Evolutionary conservation across 2,329 filamentous ascomycete species (phyloP), one percentile per base, ranked within the genome.

Genomic region (Pseudogymnoascus sp.): DNA sequence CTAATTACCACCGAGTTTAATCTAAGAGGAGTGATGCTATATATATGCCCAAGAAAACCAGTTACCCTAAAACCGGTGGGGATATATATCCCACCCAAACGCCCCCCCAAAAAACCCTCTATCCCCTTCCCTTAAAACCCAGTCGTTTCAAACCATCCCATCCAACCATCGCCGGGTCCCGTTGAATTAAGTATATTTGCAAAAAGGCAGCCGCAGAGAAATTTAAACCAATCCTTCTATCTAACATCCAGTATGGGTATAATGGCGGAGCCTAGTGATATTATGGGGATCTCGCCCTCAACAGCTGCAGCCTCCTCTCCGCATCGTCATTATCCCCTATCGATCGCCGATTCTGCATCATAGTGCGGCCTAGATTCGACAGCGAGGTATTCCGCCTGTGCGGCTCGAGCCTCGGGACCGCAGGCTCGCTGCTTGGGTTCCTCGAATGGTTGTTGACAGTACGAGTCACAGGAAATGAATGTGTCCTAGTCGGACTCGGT

Each of bases 361-460:
- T 67, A 64, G n/a, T 72, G 67, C 47, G 70, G 69, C 38, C 68
- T 71, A 37, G 72, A 70, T n/a, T 69, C 70, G 56, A 71, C n/a
- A 37, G 14, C 53, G 47, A 38, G 26, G 38, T 61, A 21, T 61
- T 56, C 8, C 50, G 19, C 21, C 62, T 56, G 31, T 59, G 38
- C 14, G 66, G 16, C 56, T 69, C 8, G 65, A 63, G 19, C 69
- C 63, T 13, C 65, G 68, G 16, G 42, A 29, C 26, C 6, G 11
- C n/a, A 4, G 19, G 47, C 47, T 59, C 42, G 44, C 47, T 62
- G 29, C 14, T 38, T 5, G 21, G 4, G 35, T 29, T 33, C 29
- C 61, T 24, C 24, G 21, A n/a, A 6, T 19, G 26, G 19, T 50
- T 26, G 19, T 62, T 62, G 24, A 47, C 33, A 8, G 53, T 53